phyloP scores from a whole-genome alignment of 2,329 filamentous ascomycete species.

The Leptographium radiaticola region DNA sequence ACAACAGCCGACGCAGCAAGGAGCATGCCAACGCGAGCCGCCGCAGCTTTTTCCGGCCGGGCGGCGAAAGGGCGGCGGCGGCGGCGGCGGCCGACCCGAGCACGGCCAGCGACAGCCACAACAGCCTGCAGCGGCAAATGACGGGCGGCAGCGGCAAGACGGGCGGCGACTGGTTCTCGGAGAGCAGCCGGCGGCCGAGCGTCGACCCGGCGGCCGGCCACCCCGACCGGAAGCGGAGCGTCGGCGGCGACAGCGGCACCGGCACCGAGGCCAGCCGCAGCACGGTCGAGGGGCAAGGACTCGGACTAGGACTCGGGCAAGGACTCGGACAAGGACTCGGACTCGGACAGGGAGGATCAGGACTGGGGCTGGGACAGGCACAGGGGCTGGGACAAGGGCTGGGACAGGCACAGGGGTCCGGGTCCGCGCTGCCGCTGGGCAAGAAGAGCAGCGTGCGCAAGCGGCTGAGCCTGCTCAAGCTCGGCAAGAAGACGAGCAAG shows the following conservation, averaged over 20 bases:
- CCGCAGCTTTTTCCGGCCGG: slow-evolving; percentile 30
- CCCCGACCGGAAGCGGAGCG: not conserved
- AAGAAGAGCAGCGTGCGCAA: slow-evolving; percentile 59
- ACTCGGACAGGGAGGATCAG: not conserved
- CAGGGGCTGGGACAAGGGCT: not conserved
- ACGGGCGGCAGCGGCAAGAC: not conserved
- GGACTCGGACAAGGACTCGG: not conserved
- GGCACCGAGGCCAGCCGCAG: not conserved
- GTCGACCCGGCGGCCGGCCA: not conserved
- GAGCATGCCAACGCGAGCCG: slow-evolving; percentile 22
- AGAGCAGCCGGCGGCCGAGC: not conserved
- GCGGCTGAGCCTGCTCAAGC: slow-evolving; percentile 63
- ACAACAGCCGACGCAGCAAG: slow-evolving; percentile 14
- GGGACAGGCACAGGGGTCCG: not conserved
- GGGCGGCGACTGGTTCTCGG: not conserved
- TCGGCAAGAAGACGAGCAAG: slow-evolving; percentile 57
- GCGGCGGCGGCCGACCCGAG: not conserved
- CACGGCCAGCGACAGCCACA: not conserved
- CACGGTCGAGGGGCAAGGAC: not conserved
- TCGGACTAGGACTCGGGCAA: not conserved
- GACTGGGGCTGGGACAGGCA: not conserved
- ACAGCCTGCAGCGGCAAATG: not conserved
- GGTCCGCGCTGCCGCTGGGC: slow-evolving; percentile 18
- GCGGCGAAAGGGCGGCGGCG: slow-evolving; percentile 2
- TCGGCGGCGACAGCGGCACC: not conserved